These are phyloP conservation scores for Penicillium nordicum DNA, from an alignment of 2,329 filamentous ascomycete species.

Conservation along the genomic window DNA sequence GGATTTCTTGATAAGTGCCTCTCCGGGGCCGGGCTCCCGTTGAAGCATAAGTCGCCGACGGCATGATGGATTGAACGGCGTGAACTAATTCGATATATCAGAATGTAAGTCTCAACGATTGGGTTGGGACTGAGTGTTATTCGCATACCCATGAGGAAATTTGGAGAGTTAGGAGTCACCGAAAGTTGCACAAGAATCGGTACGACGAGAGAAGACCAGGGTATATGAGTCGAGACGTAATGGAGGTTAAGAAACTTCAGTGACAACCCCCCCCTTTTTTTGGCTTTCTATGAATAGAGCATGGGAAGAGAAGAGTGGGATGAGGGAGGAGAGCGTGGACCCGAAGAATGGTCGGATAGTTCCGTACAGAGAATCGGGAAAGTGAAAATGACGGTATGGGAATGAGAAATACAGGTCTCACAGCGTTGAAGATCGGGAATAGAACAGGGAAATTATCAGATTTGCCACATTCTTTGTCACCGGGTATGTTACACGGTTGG, in stretches of 20 bases:
- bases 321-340: constrained; percentile 5
- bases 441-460: constrained; percentile 9
- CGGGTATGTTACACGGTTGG: constrained; percentile 4
- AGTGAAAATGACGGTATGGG: constrained; percentile 5
- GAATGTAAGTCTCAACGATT: neutral
- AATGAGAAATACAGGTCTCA: neutral
- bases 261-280: neutral
- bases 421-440: neutral
- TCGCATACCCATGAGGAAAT: constrained; percentile 2
- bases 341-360: constrained; percentile 7
- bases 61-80: constrained; percentile 28
- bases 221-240: constrained; percentile 2
- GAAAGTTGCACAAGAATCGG: neutral
- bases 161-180: neutral
- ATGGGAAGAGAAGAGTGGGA: neutral
- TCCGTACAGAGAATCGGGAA: neutral
- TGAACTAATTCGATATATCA: constrained; percentile 25
- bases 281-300: neutral
- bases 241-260: no score
- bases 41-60: constrained; percentile 26
- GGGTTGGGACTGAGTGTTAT: neutral
- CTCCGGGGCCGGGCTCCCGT: constrained; percentile 21
- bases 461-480: constrained; percentile 10
- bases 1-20: constrained; percentile 30
- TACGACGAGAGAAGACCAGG: neutral